Evolutionary conservation across 768 basidiomycete species (phyloP).

Genomic region (Ramaria sp.): DNA sequence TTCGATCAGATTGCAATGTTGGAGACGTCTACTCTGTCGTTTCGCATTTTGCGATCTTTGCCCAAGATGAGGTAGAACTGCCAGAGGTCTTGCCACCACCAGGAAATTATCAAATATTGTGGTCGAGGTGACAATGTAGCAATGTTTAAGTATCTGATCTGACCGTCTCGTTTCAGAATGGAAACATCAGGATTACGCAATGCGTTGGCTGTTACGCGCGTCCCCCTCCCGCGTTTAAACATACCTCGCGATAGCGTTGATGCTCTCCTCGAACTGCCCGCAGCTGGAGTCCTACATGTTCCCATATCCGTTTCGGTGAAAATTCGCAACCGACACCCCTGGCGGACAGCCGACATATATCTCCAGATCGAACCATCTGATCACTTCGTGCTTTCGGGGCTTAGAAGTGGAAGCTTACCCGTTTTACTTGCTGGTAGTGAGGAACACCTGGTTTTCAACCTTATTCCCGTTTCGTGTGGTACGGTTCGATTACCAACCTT

Average conservation of each 20-base stretch:
- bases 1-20: constrained; percentile 8
- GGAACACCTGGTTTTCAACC: constrained; percentile 50
- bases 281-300: constrained; percentile 51
- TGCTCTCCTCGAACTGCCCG: constrained; percentile 53
- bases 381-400: constrained; percentile 73
- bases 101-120: constrained; percentile 49
- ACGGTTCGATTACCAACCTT: constrained; percentile 50
- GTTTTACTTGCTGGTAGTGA: constrained; percentile 67
- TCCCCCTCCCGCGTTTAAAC: constrained; percentile 50
- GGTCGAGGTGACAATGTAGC: constrained; percentile 43
- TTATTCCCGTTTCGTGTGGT: constrained; percentile 71
- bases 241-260: constrained; percentile 54
- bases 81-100: constrained; percentile 32
- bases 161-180: neutral
- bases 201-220: constrained; percentile 29
- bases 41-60: constrained; percentile 39
- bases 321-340: constrained; percentile 55
- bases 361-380: constrained; percentile 67
- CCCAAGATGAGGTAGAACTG: constrained; percentile 26
- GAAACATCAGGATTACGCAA: neutral
- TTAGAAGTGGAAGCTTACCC: constrained; percentile 55
- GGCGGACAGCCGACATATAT: constrained; percentile 55
- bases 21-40: constrained; percentile 51
- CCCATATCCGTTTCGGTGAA: constrained; percentile 44
- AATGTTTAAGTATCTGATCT: neutral